Evolutionary conservation across 805 yeast genomes (phyloP), one percentile per base, ranked within the genome.

Genomic region (Alloascoidea hylecoeti): DNA sequence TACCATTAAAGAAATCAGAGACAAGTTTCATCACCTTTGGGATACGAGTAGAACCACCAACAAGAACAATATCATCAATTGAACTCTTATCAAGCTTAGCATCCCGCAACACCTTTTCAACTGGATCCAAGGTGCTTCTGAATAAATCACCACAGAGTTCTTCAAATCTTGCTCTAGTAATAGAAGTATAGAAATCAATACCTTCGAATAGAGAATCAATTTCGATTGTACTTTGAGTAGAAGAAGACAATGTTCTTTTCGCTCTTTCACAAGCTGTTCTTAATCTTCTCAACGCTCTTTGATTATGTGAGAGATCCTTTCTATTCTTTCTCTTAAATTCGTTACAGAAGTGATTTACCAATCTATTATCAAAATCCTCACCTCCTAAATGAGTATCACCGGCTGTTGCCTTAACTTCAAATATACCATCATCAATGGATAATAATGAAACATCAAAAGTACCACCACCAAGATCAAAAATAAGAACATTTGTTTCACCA

Each of bases 221-320:
- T 72, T 86, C 96, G 49, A 86, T 73, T 30, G 95, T 78, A 49
- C 96, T 84, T 70, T 86, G 95, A 47, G 96, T 85, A 43, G 95
- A 82, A 27, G 96, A 86, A 34, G 96, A 89, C 56, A 88, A 75
- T 46, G 96, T 85, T 76, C 96, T 85, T 94, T 88, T 88, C 48
- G 97, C 97, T 68, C 96, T 81, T 75, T 88, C 97, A 70, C 95
- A 85, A 53, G 96, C 96, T 51, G 96, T 88, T 77, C 96, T 82
- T 64, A 88, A 75, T 78, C 96, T 85, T 75, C 96, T 84, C 61
- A 89, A 72, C 46, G 97, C 94, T 75, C 97, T 84, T 72, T 86
- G 95, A 78, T 88, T 86, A 53, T 75, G 50, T 39, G 95, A 74
- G 49, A 89, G 67, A 63, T 89, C 97, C 75, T 85, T 84, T 80